These are phyloP conservation scores for Epichloe festucae DNA, from an alignment of 2,329 filamentous ascomycete species.

Conservation along the genomic window DNA sequence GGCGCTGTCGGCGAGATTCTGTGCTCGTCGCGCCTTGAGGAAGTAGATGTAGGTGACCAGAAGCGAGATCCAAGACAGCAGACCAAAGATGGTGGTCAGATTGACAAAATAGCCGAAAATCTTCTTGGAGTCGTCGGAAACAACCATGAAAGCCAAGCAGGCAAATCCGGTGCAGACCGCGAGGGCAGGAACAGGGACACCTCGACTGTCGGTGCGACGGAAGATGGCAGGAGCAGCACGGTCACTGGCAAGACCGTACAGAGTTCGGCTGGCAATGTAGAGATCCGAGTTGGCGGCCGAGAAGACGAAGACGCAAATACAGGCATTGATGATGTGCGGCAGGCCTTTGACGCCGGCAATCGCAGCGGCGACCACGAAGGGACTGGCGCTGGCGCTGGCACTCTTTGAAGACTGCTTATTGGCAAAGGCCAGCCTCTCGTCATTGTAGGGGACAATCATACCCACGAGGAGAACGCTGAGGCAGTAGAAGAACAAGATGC, in stretches of 20 bases:
- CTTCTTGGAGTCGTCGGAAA: slow-evolving; percentile 38
- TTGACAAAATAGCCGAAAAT: slow-evolving; percentile 57
- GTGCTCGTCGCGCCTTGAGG: slow-evolving; percentile 47
- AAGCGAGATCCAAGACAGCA: slow-evolving; percentile 55
- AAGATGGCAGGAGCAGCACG: slow-evolving; percentile 61
- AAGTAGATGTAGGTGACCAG: slow-evolving; percentile 56
- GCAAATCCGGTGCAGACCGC: slow-evolving; percentile 47
- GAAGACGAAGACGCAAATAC: slow-evolving; percentile 65
- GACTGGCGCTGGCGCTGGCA: slow-evolving; percentile 37
- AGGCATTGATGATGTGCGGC: slow-evolving; percentile 58
- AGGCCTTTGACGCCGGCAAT: slow-evolving; percentile 49
- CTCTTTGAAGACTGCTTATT: slow-evolving; percentile 20
- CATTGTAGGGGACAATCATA: slow-evolving; percentile 65
- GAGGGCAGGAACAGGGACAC: slow-evolving; percentile 57
- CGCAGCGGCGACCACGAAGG: slow-evolving; percentile 62
- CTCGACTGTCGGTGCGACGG: slow-evolving; percentile 54
- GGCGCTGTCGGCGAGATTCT: slow-evolving; percentile 39
- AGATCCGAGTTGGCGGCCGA: slow-evolving; percentile 66
- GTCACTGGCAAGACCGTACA: slow-evolving; percentile 61
- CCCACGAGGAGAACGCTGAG: slow-evolving; percentile 61
- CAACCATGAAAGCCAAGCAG: slow-evolving; percentile 57
- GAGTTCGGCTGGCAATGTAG: slow-evolving; percentile 60
- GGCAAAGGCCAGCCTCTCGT: slow-evolving; percentile 43
- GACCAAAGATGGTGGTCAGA: slow-evolving; percentile 52
- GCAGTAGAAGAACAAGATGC: slow-evolving; percentile 71